Conservation (phyloP, 805 yeast species). For the Metschnikowia continentalis region DNA sequence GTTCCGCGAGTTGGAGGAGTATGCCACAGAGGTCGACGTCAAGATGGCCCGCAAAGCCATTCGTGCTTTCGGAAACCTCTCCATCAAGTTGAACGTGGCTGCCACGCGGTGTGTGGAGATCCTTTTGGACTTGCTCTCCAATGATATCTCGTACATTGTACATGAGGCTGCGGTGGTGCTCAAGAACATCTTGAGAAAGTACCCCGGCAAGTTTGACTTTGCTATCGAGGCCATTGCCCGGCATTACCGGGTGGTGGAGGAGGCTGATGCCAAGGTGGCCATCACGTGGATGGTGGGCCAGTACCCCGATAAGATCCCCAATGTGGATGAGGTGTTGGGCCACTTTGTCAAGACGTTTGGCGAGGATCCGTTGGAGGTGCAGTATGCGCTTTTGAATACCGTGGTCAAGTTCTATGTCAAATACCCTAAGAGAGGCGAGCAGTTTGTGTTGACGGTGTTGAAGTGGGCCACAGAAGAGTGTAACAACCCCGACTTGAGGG, state of each 20-base stretch:
- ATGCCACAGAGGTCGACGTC: constrained; percentile 81
- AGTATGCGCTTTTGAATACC: constrained; percentile 69
- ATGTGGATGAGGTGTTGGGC: constrained; percentile 37
- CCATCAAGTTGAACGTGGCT: constrained; percentile 64
- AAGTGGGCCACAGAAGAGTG: constrained; percentile 69
- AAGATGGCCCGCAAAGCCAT: constrained; percentile 86
- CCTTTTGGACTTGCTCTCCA: constrained; percentile 54
- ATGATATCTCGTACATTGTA: constrained; percentile 66
- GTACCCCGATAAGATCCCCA: constrained; percentile 47
- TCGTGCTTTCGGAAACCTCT: constrained; percentile 84
- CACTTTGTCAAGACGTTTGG: constrained; percentile 44
- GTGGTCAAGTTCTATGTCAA: constrained; percentile 63
- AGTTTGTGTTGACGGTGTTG: constrained; percentile 53
- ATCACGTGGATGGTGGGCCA: constrained; percentile 84
- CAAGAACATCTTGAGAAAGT: constrained; percentile 71
- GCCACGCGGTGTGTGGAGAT: constrained; percentile 63
- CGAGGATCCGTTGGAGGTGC: constrained; percentile 71
- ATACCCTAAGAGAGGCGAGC: constrained; percentile 51
- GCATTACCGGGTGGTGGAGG: constrained; percentile 49
- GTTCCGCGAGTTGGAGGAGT: constrained; percentile 72
- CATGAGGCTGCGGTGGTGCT: constrained; percentile 78
- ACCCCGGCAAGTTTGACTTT: constrained; percentile 52
- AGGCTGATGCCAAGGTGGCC: constrained; percentile 74
- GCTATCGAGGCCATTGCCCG: constrained; percentile 27
- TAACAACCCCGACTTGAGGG: constrained; percentile 82